phyloP scores from a whole-genome alignment of 106 monocot species.

The Amphibolis antarctica region DNA sequence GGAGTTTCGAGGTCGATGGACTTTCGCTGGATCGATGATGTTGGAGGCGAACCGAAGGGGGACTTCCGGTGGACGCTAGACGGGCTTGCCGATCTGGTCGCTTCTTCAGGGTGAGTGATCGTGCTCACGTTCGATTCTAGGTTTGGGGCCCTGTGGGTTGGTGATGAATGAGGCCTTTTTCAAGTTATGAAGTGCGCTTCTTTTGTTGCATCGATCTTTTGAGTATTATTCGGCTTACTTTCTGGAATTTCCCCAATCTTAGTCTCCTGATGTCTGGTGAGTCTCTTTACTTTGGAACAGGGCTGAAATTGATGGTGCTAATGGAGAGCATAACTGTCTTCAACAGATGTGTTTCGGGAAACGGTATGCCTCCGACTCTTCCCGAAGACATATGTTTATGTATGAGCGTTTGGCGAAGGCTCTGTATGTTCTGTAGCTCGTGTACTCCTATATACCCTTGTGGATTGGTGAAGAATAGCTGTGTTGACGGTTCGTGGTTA shows the following conservation, averaged over 20 bases:
- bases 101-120: slow-evolving; percentile 16
- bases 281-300: slow-evolving; percentile 8
- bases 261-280: not conserved
- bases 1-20: slow-evolving; percentile 21
- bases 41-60: slow-evolving; percentile 36
- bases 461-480: too few species aligned
- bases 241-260: too few species aligned
- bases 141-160: not conserved
- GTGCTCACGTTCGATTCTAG: not conserved
- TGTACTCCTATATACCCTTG: too few species aligned
- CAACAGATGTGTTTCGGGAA: slow-evolving; percentile 29
- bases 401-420: not conserved
- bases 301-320: slow-evolving; percentile 14
- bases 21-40: slow-evolving; percentile 37
- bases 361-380: slow-evolving; percentile 29
- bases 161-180: not conserved
- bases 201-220: not conserved
- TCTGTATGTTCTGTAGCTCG: not conserved
- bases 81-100: slow-evolving; percentile 26
- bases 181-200: not conserved
- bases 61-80: slow-evolving; percentile 47
- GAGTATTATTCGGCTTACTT: too few species aligned
- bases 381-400: not conserved
- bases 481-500: not conserved
- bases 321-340: slow-evolving; percentile 17